Base-by-base conservation (phyloP, 805 yeast species). In the Wickerhamiella qilinensis region DNA sequence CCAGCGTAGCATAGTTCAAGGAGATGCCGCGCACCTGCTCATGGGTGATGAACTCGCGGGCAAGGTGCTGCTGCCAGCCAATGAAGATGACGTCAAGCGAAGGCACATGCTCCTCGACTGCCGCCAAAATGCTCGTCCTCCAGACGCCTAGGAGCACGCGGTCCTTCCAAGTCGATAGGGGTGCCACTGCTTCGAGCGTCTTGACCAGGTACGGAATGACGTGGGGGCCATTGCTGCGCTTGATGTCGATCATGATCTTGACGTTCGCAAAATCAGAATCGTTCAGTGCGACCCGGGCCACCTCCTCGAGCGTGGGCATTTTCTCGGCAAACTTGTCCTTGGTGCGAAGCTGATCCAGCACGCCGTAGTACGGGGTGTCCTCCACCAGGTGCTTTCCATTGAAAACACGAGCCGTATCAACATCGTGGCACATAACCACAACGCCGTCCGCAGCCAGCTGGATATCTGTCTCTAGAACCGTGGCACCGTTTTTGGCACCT, bases 11-110 rank as follows among this genome's bases (percentile, higher is more conserved):
- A 21, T 48, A 50, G 30, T 43, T 65, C 50, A 62, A 57, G 37
- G 84, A 76, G 31, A 77, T 68, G 24, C 76, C 80, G 21, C 64
- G 62, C 38, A 75, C 63, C 54, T 70, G 73, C 48, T 63, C 64
- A 47, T 71, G 71, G 16, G 52, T 46, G 46, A 62, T 45, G 40
- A 62, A 57, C 38, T 37, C 43, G 36, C 58, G 47, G 7, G 63
- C 58, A 30, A 56, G 47, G 15, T 64, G 45, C 33, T 58, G 45
- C 32, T 55, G 45, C 20, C 68, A 60, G 33, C 67, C 68, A 35
- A 59, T 58, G 39, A 55, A 58, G 21, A 55, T 42, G 12, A 59
- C 56, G 1, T 56, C 54, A 6, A 60, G 38, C 18, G 43, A 42
- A 11, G 71, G 56, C 1, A 63, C 48, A 3, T 59, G 60, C 3